These are phyloP conservation scores for Solidago caesia DNA, from an alignment of 129 eudicot genomes.

Conservation along the genomic window DNA sequence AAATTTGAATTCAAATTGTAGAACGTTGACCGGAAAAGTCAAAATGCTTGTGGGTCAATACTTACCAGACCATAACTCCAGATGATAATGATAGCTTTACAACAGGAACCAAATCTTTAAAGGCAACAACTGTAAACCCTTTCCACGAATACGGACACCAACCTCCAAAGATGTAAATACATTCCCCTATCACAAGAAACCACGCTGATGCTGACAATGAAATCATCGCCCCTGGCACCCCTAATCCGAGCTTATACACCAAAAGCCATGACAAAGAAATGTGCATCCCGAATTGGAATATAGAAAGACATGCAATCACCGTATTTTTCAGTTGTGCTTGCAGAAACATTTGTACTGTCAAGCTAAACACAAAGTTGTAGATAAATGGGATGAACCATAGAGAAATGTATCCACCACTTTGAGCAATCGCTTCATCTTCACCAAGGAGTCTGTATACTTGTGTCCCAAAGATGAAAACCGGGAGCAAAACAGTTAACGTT, in stretches of 20 bases:
- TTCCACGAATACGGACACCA: slow-evolving; percentile 80
- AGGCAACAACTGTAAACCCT: slow-evolving; percentile 64
- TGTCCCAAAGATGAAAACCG: slow-evolving; percentile 48
- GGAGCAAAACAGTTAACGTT: slow-evolving; percentile 52
- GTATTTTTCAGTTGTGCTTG: slow-evolving; percentile 72
- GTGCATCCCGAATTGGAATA: slow-evolving; percentile 48
- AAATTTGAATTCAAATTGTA: not conserved
- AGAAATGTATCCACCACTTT: slow-evolving; percentile 51
- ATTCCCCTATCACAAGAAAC: slow-evolving; percentile 64
- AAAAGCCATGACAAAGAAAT: slow-evolving; percentile 56
- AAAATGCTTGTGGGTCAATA: not conserved
- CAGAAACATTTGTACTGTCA: slow-evolving; percentile 71
- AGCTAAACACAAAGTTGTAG: slow-evolving; percentile 56
- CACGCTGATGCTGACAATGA: slow-evolving; percentile 51
- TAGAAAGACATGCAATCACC: slow-evolving; percentile 57
- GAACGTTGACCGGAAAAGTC: slow-evolving; percentile 22
- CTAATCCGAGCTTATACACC: slow-evolving; percentile 40
- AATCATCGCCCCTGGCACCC: slow-evolving; percentile 60
- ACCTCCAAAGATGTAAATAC: slow-evolving; percentile 68
- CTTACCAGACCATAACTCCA: slow-evolving; percentile 83
- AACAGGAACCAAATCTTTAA: slow-evolving; percentile 65
- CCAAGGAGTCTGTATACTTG: slow-evolving; percentile 54
- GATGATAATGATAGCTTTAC: slow-evolving; percentile 75
- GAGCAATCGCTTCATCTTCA: slow-evolving; percentile 50
- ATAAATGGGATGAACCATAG: slow-evolving; percentile 65